Base-by-base conservation (phyloP, 2,329 filamentous ascomycete genomes). In the Penicillium sp. region DNA sequence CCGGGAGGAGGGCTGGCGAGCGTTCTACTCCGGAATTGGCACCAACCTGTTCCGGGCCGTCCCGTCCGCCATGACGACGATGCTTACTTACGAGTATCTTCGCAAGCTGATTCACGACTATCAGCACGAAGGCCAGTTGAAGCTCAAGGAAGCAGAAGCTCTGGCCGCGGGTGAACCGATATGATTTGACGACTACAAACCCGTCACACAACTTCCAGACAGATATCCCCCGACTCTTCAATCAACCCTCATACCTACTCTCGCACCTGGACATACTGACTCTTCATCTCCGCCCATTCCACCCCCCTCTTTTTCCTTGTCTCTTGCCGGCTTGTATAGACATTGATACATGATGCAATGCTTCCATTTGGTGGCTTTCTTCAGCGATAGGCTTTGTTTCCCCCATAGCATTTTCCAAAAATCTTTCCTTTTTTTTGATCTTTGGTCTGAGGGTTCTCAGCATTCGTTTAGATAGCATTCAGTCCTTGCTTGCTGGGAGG, bases 21-120 rank as follows among this genome's bases (percentile, higher is more conserved):
- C 94, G 3, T 98, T 99, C 71, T 99, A 99, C 75, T 94, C 93
- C 26, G 95, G 95, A 38, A 92, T 99, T 83, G 95, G 95, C 40
- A 97, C 94, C 52, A 99, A 99, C 79, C 91, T 99, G 87, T 92
- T 98, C 83, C 87, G 95, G 59, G 95, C 95, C 7, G 89, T 99
- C 13, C 95, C 95, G 35, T 93, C 95, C 25, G 94, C 95, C 22
- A 96, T 96, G 71, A 97, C 96, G 28, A 99, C 95, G 3, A 96
- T 99, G 89, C 83, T 98, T 73, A 98, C 94, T 13, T 99, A 97
- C 73, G 95, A 99, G 79, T 95, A 89, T 67, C 75, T 89, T 60
- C 83, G 83, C 66, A 83, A 84, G 61, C 74, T 79, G 16, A 80
- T 87, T 57, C 80, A 81, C 54, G 79, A 77, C 57, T 66, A 86